Evolutionary conservation across 2,329 filamentous ascomycete genomes (phyloP).

Genomic region (Akanthomyces lecanii): DNA sequence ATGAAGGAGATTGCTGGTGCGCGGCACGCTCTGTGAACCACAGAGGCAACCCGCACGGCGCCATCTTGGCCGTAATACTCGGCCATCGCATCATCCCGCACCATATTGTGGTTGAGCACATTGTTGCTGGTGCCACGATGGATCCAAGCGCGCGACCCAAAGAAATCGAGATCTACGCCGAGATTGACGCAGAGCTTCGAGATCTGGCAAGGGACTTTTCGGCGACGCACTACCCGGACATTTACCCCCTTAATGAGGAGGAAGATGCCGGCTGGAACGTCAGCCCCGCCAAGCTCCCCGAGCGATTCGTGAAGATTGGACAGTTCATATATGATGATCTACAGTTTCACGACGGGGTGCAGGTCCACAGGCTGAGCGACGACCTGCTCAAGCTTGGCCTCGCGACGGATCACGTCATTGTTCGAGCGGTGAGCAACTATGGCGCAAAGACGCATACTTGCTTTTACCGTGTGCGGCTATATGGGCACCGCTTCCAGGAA

Average conservation of each 20-base stretch:
- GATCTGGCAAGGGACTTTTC: constrained; percentile 42
- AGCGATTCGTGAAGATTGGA: constrained; percentile 53
- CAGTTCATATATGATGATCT: constrained; percentile 50
- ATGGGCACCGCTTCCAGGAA: constrained; percentile 36
- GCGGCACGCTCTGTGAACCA: constrained; percentile 44
- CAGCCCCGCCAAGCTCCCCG: constrained; percentile 24
- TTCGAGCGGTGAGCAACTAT: constrained; percentile 56
- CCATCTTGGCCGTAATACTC: constrained; percentile 62
- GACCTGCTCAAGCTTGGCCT: constrained; percentile 46
- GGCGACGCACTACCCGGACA: constrained; percentile 36
- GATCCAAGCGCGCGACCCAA: constrained; percentile 60
- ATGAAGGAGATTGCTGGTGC: constrained; percentile 88
- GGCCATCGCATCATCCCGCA: constrained; percentile 58
- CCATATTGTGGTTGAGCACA: constrained; percentile 69
- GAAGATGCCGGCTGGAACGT: constrained; percentile 27
- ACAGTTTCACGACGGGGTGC: constrained; percentile 39
- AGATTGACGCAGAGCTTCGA: constrained; percentile 43
- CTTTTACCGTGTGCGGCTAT: constrained; percentile 60
- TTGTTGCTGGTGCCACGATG: constrained; percentile 56
- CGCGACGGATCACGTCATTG: constrained; percentile 47
- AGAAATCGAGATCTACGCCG: constrained; percentile 66
- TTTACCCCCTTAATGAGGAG: constrained; percentile 16
- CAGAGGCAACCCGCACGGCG: constrained; percentile 46
- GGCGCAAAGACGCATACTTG: constrained; percentile 58
- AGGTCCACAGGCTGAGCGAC: constrained; percentile 50